Percentiles rank a stretch among this genome's conserved stretches.
phyloP scores from a whole-genome alignment of 2,329 filamentous ascomycete genomes.

The Cordyceps cicadae region DNA sequence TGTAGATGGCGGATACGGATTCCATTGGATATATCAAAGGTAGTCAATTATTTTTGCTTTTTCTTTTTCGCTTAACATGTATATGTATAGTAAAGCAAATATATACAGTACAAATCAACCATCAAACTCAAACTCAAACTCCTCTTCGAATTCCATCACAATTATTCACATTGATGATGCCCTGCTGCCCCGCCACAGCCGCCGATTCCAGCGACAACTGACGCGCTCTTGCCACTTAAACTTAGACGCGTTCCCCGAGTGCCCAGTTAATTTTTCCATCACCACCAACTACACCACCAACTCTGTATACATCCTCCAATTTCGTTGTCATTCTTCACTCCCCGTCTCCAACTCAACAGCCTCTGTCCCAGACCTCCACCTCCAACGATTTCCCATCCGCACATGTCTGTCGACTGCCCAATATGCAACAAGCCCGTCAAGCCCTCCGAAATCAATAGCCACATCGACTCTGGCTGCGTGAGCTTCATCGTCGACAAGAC shows the following conservation, averaged over 20 bases:
- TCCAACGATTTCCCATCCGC: not conserved
- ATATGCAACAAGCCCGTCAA: slow-evolving; percentile 70
- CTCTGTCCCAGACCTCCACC: not conserved
- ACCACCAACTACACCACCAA: not conserved
- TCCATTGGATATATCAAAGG: too few relatives aligned
- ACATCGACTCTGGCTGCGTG: slow-evolving; percentile 78
- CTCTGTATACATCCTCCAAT: not conserved
- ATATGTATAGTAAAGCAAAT: not conserved
- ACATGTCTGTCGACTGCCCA: slow-evolving; percentile 61
- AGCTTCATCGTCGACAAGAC: slow-evolving; percentile 52
- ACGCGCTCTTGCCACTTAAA: slow-evolving; percentile 2
- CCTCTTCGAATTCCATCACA: not conserved
- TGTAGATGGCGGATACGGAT: too few relatives aligned
- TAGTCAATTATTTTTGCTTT: too few relatives aligned
- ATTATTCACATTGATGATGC: not conserved
- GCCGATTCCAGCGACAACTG: not conserved
- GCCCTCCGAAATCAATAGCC: slow-evolving; percentile 71
- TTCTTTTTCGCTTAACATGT: not conserved
- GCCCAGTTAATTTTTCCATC: not conserved
- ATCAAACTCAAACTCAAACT: not conserved
- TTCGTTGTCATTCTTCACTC: too few relatives aligned
- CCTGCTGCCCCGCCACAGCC: not conserved
- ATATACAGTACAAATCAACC: not conserved
- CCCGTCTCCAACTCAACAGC: not conserved
- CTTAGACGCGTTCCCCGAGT: not conserved